phyloP scores from a whole-genome alignment of 345 rosid genomes.

The Mallotus nudiflorus region DNA sequence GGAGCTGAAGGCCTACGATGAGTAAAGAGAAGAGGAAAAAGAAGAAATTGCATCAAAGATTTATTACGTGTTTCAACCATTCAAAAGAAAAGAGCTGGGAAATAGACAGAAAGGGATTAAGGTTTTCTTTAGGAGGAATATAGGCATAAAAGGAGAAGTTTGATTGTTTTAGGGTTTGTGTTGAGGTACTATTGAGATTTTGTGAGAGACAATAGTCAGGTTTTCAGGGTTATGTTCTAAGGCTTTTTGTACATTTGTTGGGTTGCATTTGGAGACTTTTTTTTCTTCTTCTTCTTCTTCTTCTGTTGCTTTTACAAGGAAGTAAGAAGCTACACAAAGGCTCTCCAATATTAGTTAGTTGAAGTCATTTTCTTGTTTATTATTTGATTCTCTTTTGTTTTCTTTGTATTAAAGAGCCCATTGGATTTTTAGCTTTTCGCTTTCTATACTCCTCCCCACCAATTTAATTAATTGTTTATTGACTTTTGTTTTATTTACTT shows the following conservation, averaged over 20 bases:
- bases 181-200: background rate
- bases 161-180: background rate
- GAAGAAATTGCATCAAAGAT: slow-evolving; percentile 1
- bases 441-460: no score
- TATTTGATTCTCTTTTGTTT: no score
- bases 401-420: no score
- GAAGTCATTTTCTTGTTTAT: no score
- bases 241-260: background rate
- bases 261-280: background rate
- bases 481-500: no score
- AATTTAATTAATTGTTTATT: no score
- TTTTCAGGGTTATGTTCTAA: background rate
- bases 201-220: background rate
- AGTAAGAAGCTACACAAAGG: no score
- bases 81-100: slow-evolving; percentile 9
- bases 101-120: background rate
- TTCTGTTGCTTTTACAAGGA: background rate
- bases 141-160: background rate
- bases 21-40: background rate
- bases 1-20: slow-evolving; percentile 2
- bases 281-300: background rate
- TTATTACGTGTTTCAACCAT: slow-evolving; percentile 13
- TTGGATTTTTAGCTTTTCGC: no score
- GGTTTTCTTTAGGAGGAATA: background rate
- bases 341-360: no score